Evolutionary conservation across 1,284 basidiomycete species (phyloP), one percentile per base, ranked within the genome.

Genomic region (Ceratobasidium sp.): DNA sequence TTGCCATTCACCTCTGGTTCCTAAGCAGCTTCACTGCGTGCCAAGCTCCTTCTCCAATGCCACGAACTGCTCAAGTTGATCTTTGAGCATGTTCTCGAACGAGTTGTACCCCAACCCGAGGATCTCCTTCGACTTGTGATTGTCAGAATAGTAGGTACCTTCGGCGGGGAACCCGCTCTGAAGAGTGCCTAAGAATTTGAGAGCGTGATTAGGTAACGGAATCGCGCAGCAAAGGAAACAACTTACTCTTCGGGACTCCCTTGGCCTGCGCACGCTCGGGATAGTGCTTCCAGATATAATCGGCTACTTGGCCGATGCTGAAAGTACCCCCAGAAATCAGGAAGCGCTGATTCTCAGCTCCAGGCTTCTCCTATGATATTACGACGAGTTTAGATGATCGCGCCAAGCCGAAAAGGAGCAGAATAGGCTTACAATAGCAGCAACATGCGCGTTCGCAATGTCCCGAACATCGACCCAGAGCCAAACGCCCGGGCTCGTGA

Each of bases 261-360:
- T 77, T 76, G 13, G 70, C 77, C 17, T 44, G 25, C 15, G 76
- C 78, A 34, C 76, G 66, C 13, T 77, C 78, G 32, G 78, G 71
- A 40, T 73, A 77, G 44, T 78, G 61, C 57, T 76, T 71, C 78
- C 76, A 79, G 34, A 76, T 76, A 52, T 46, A 70, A 25, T 74
- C 77, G 25, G 54, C 17, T 15, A 77, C 52, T 40, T 68, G 61
- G 13, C 67, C 70, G 15, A 68, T 62, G 29, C 73, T 78, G 66
- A 78, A 78, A 34, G 51, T 57, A 1, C 77, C 77, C 43, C 49
- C 15, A 3, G 61, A 61, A 17, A 78, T 62, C 34, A 78, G 43
- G 52, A 77, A 78, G 32, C 77, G 71, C 59, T 77, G 62, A 29
- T 68, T 71, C 11, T 44, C 71, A 13, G 76, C 62, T 51, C 44